Percentiles rank a stretch among this genome's conserved stretches.
Conservation (phyloP, 352 stramenopile genomes). For the Pythium biforme region DNA sequence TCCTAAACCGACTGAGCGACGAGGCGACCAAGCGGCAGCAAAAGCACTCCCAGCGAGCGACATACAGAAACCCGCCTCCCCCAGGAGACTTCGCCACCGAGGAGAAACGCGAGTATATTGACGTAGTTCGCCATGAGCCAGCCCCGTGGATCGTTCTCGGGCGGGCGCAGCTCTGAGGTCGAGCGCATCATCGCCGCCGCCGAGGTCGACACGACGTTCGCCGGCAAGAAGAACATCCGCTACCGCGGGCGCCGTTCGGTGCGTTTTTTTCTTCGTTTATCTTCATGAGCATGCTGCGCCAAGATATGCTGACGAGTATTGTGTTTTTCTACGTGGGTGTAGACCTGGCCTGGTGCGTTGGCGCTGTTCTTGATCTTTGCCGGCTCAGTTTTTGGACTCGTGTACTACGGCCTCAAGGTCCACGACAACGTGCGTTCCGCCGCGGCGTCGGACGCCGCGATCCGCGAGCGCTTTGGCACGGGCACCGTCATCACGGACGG, state of each 20-base stretch:
- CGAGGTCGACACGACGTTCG: constrained; percentile 79
- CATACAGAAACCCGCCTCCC: constrained; percentile 19
- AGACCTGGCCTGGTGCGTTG: constrained; percentile 80
- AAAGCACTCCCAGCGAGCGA: not conserved
- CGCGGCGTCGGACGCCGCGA: constrained; percentile 47
- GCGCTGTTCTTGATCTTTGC: constrained; percentile 55
- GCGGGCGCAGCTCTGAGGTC: constrained; percentile 64
- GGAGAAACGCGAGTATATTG: constrained; percentile 7
- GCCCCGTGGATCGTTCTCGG: constrained; percentile 38
- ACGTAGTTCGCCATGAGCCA: constrained; percentile 29
- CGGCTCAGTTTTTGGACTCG: constrained; percentile 60
- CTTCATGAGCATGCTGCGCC: not conserved
- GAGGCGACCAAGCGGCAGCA: constrained; percentile 1
- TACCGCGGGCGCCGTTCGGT: constrained; percentile 73
- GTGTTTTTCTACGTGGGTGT: not conserved
- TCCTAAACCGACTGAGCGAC: not conserved
- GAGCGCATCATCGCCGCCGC: constrained; percentile 80
- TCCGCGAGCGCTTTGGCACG: constrained; percentile 48
- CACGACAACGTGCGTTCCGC: constrained; percentile 56
- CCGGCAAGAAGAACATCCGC: constrained; percentile 62
- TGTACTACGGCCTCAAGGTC: constrained; percentile 72
- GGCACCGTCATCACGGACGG: constrained; percentile 72
- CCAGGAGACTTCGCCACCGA: not conserved
- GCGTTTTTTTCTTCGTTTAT: constrained; percentile 14
- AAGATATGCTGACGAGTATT: not conserved